phyloP scores from a whole-genome alignment of 2,329 filamentous ascomycete species.

The Verticillium nonalfalfae region DNA sequence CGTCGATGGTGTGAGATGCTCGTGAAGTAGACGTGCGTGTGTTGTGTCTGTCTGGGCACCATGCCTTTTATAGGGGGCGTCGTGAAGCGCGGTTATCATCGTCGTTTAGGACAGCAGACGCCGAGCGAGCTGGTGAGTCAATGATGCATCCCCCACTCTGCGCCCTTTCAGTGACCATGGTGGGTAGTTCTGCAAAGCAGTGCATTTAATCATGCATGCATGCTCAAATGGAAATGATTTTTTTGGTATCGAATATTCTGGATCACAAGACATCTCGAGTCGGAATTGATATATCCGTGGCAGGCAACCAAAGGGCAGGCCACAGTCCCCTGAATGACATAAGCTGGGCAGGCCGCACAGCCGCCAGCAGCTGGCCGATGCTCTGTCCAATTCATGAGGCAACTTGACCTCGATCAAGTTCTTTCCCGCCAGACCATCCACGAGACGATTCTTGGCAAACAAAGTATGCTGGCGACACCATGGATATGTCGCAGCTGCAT shows the following conservation, averaged over 20 bases:
- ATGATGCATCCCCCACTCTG: conserved; percentile 8
- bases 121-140: background rate
- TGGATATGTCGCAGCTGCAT: conserved; percentile 48
- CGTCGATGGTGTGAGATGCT: background rate
- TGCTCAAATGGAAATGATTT: too few species aligned
- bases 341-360: background rate
- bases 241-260: too few species aligned
- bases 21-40: background rate
- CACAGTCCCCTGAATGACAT: background rate
- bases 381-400: background rate
- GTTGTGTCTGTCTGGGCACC: background rate
- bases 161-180: conserved; percentile 1
- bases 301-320: too few species aligned
- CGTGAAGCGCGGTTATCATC: background rate
- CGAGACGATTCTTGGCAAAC: background rate
- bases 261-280: too few species aligned
- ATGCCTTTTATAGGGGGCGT: background rate
- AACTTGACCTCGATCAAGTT: background rate
- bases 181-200: background rate
- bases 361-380: background rate
- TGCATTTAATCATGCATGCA: background rate
- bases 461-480: conserved; percentile 32
- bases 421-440: background rate
- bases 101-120: background rate
- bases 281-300: too few species aligned